Percentiles rank a stretch among this genome's conserved stretches.
Conservation (phyloP, 257 asterid species). For the Solanum neorickii region DNA sequence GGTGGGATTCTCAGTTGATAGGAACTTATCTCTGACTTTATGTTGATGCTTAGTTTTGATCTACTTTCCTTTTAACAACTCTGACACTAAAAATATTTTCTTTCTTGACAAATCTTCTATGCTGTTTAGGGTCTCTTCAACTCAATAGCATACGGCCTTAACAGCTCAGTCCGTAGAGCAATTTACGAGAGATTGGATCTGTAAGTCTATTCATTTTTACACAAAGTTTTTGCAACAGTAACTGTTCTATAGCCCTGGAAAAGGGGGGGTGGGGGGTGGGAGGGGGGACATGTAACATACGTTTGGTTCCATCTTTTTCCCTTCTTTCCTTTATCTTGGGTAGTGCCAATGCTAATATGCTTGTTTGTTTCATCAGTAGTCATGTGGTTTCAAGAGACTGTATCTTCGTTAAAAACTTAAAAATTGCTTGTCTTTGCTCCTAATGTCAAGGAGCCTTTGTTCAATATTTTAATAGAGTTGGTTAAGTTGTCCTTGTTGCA, state of each 20-base stretch:
- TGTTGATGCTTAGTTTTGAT: background rate
- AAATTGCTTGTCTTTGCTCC: background rate
- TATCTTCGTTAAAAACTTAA: background rate
- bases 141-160: conserved; percentile 92
- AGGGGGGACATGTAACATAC: background rate
- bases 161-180: conserved; percentile 87
- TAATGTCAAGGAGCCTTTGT: background rate
- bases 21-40: background rate
- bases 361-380: background rate
- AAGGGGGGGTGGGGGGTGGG: background rate
- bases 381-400: background rate
- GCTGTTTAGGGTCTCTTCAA: conserved; percentile 76
- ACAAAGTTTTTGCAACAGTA: background rate
- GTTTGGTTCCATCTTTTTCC: background rate
- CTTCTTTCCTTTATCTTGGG: background rate
- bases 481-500: background rate
- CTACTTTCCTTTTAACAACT: background rate
- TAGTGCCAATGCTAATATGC: background rate
- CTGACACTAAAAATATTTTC: background rate
- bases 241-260: background rate
- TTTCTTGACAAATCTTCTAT: background rate
- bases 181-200: conserved; percentile 76
- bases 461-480: background rate
- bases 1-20: background rate
- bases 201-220: conserved; percentile 34